Percentiles rank a stretch among this genome's conserved stretches.
Conservation (phyloP, 352 stramenopile species). For the Phytophthora lateralis region DNA sequence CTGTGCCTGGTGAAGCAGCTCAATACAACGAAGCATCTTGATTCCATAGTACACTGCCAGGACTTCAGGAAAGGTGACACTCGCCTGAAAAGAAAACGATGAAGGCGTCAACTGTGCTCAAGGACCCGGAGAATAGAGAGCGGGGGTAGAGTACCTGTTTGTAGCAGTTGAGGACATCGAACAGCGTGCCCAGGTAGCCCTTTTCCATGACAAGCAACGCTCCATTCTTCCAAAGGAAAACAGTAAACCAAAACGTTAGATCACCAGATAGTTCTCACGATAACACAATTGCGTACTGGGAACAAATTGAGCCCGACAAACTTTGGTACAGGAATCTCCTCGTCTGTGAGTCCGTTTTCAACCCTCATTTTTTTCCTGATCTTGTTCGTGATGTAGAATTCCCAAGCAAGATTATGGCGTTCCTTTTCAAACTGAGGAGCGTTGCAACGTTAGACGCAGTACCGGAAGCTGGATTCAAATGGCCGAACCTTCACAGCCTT, state of each 20-base stretch:
- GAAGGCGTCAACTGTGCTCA: neutral
- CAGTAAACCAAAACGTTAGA: constrained; percentile 1
- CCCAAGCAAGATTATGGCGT: constrained; percentile 75
- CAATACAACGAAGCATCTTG: constrained; percentile 77
- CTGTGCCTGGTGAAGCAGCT: constrained; percentile 61
- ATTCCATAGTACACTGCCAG: constrained; percentile 80
- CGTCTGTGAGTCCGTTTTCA: constrained; percentile 24
- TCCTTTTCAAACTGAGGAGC: constrained; percentile 67
- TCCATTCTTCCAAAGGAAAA: constrained; percentile 58
- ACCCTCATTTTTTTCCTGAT: constrained; percentile 42
- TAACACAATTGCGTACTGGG: constrained; percentile 37
- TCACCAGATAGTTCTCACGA: neutral
- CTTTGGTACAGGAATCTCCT: constrained; percentile 41
- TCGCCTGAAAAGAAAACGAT: constrained; percentile 33
- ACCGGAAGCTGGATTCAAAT: neutral
- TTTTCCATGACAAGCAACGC: constrained; percentile 81
- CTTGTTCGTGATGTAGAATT: constrained; percentile 76
- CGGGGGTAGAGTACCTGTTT: constrained; percentile 52
- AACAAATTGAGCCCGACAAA: constrained; percentile 70
- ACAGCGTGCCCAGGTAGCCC: constrained; percentile 64
- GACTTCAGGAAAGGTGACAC: constrained; percentile 68
- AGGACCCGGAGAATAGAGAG: neutral
- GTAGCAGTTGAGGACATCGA: constrained; percentile 82
- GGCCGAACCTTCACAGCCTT: constrained; percentile 72
- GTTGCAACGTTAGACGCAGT: constrained; percentile 9